These are phyloP conservation scores for Dendrobium chrysotoxum DNA, from an alignment of 106 monocot genomes.

Conservation along the genomic window DNA sequence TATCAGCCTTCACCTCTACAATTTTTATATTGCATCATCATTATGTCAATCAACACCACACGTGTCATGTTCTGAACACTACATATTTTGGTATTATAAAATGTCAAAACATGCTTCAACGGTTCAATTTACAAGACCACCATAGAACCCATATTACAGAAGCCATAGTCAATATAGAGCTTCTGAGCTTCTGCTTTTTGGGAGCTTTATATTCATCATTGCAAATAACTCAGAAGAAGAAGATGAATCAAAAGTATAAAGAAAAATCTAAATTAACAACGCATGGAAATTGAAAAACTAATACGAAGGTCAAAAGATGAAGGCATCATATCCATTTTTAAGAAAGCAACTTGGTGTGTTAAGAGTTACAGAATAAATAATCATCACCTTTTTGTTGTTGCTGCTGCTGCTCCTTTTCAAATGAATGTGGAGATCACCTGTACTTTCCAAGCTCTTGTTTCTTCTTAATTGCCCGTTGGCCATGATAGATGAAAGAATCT, in stretches of 20 bases:
- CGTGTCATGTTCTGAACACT: no score
- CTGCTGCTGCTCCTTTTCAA: neutral
- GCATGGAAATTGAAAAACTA: neutral
- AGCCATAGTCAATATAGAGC: no score
- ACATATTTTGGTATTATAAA: no score
- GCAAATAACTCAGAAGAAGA: neutral
- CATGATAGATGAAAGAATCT: slow-evolving; percentile 81
- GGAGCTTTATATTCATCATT: neutral
- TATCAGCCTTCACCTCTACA: no score
- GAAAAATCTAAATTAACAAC: neutral
- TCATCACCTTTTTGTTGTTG: neutral
- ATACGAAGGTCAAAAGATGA: neutral
- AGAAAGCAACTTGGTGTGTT: neutral
- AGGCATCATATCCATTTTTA: neutral
- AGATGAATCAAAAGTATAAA: neutral
- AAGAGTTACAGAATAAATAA: neutral
- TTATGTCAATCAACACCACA: no score
- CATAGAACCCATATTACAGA: no score
- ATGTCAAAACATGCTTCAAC: no score
- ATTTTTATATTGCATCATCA: no score
- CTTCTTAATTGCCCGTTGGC: slow-evolving; percentile 87
- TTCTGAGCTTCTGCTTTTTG: no score
- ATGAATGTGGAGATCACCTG: slow-evolving; percentile 26
- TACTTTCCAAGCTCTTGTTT: slow-evolving; percentile 86
- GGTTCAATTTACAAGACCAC: no score